Conservation (phyloP, 2,329 filamentous ascomycete genomes). For the Aspergillus viridinutans region DNA sequence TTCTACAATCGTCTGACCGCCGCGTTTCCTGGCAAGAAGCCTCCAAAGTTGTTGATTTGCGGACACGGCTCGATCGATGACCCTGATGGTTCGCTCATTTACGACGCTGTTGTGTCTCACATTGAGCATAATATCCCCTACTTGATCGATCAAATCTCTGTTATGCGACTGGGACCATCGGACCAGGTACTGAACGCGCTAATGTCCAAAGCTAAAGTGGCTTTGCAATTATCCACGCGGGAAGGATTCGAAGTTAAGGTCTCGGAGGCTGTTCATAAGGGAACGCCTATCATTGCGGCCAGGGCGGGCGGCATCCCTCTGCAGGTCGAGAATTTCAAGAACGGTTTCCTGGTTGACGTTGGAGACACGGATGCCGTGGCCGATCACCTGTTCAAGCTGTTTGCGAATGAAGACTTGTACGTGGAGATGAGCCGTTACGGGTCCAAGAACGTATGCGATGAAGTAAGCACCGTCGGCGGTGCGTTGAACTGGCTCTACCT, state of each 20-base stretch:
- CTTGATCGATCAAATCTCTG: conserved; percentile 62
- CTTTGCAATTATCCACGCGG: conserved; percentile 73
- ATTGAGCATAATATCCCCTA: conserved; percentile 61
- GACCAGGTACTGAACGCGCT: conserved; percentile 77
- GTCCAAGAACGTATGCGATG: conserved; percentile 65
- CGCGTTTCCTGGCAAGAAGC: conserved; percentile 48
- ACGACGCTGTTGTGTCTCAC: conserved; percentile 65
- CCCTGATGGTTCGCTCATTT: conserved; percentile 68
- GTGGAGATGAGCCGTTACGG: conserved; percentile 63
- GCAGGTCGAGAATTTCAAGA: conserved; percentile 67
- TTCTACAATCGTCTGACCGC: conserved; percentile 59
- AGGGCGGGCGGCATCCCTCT: conserved; percentile 74
- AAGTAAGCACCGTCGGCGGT: conserved; percentile 77
- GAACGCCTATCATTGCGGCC: conserved; percentile 72
- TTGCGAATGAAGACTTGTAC: conserved; percentile 62
- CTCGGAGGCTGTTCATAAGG: conserved; percentile 75
- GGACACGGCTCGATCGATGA: conserved; percentile 80
- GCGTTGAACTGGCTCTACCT: conserved; percentile 73
- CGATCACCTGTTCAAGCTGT: conserved; percentile 61
- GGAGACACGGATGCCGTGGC: conserved; percentile 69
- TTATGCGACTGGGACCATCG: conserved; percentile 72
- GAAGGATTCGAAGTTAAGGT: conserved; percentile 88
- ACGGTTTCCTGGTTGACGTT: conserved; percentile 69
- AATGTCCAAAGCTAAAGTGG: conserved; percentile 67
- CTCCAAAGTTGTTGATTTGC: conserved; percentile 68